Percentiles rank a stretch among this genome's conserved stretches.
These are phyloP conservation scores for Parietichytrium sp. DNA, from an alignment of 108 stramenopile genomes.

Conservation along the genomic window DNA sequence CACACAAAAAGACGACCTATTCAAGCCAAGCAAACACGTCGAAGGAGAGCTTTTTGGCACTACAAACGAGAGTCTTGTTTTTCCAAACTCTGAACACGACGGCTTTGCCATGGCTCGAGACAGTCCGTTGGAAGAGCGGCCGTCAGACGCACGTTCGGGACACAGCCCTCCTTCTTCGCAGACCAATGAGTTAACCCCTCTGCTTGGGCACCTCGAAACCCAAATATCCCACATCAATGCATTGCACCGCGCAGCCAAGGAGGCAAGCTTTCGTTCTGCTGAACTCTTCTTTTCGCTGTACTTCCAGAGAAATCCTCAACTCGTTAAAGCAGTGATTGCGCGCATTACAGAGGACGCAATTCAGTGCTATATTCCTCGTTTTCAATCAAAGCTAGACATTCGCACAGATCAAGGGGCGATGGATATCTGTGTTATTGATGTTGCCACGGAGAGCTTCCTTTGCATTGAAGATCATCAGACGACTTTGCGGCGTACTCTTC, in stretches of 20 bases:
- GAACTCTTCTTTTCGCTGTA: slow-evolving; percentile 65
- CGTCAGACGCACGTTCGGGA: no score
- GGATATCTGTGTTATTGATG: slow-evolving; percentile 41
- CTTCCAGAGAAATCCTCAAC: slow-evolving; percentile 55
- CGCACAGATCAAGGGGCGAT: slow-evolving; percentile 46
- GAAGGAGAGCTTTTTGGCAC: no score
- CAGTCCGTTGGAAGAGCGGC: no score
- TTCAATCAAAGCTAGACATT: slow-evolving; percentile 65
- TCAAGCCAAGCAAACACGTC: no score
- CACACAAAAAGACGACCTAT: no score
- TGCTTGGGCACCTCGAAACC: no score
- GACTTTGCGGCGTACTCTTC: no score
- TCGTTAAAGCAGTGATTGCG: slow-evolving; percentile 59
- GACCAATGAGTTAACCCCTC: no score
- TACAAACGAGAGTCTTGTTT: no score
- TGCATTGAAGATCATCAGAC: not conserved
- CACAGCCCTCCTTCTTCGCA: no score
- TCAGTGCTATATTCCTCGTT: slow-evolving; percentile 62
- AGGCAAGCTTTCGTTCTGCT: slow-evolving; percentile 66
- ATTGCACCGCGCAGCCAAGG: slow-evolving; percentile 64
- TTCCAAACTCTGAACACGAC: no score
- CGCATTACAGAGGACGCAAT: slow-evolving; percentile 58
- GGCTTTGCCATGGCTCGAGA: no score
- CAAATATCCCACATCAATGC: slow-evolving; percentile 64
- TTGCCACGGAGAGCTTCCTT: not conserved